Conservation (phyloP, 139 green algal genomes). For the Yamagishiella unicocca region DNA sequence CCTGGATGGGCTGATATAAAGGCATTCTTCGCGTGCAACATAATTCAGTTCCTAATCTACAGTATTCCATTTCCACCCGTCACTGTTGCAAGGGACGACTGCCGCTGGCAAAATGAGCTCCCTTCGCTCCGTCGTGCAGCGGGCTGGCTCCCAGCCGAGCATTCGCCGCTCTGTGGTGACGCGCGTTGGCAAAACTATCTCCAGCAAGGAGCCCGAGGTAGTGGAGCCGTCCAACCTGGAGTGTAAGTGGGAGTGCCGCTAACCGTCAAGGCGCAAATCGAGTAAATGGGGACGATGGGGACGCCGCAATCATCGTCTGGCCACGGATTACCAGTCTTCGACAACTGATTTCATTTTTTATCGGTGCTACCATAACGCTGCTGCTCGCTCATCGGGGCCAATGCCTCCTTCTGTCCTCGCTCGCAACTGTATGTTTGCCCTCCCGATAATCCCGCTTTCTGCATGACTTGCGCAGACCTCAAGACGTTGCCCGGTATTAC, state of each 20-base stretch:
- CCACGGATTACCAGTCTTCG: background rate
- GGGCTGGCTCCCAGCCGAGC: background rate
- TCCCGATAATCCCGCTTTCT: background rate
- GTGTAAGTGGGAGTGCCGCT: background rate
- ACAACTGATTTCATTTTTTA: background rate
- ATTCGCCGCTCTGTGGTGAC: background rate
- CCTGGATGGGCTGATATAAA: background rate
- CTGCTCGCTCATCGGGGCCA: background rate
- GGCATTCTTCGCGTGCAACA: background rate
- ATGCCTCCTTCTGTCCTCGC: background rate
- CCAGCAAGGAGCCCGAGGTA: background rate
- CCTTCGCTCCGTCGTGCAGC: background rate
- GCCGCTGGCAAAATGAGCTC: background rate
- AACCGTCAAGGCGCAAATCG: background rate
- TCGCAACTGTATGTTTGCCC: background rate
- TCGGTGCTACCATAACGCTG: background rate
- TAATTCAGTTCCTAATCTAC: background rate
- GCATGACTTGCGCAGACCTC: slow-evolving; percentile 50
- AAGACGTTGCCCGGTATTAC: slow-evolving; percentile 74
- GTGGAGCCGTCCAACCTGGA: background rate
- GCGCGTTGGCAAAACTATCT: background rate
- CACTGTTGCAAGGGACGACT: too few relatives aligned
- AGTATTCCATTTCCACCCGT: background rate
- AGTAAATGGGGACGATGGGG: too few relatives aligned
- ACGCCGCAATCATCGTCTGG: background rate